Conservation (phyloP, 169 alveolate species). For the Eimeria maxima region DNA sequence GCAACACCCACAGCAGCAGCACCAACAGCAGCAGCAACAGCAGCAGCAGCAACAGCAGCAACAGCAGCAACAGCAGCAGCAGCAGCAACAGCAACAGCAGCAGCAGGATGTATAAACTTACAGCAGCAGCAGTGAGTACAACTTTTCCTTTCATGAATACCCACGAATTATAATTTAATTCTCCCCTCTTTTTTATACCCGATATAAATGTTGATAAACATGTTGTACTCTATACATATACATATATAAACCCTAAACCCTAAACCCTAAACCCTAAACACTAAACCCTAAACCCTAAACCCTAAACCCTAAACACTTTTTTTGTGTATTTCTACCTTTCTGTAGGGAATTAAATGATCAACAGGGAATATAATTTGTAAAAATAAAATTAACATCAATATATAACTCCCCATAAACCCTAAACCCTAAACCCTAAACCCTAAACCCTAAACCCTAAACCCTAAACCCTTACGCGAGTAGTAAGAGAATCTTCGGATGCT, state of each 20-base stretch:
- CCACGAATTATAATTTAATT: background rate
- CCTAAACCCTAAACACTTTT: too few species aligned
- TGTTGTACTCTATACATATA: background rate
- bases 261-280: background rate
- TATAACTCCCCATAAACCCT: background rate
- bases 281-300: background rate
- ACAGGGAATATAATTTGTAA: too few species aligned
- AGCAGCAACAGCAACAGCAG: background rate
- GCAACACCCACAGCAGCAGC: background rate
- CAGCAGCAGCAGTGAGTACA: constrained; percentile 3
- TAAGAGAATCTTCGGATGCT: background rate
- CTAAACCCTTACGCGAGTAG: background rate
- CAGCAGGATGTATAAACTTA: background rate
- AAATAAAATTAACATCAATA: too few species aligned
- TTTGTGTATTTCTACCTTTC: too few species aligned
- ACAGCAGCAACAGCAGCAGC: background rate
- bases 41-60: background rate
- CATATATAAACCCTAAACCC: background rate
- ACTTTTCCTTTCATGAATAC: constrained; percentile 9
- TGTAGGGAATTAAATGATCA: too few species aligned
- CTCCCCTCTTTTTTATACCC: background rate
- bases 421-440: background rate
- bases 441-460: background rate
- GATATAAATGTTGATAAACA: background rate
- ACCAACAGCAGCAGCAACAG: background rate